Base-by-base conservation (phyloP, 352 stramenopile species). In the Phytophthora ohioensis region DNA sequence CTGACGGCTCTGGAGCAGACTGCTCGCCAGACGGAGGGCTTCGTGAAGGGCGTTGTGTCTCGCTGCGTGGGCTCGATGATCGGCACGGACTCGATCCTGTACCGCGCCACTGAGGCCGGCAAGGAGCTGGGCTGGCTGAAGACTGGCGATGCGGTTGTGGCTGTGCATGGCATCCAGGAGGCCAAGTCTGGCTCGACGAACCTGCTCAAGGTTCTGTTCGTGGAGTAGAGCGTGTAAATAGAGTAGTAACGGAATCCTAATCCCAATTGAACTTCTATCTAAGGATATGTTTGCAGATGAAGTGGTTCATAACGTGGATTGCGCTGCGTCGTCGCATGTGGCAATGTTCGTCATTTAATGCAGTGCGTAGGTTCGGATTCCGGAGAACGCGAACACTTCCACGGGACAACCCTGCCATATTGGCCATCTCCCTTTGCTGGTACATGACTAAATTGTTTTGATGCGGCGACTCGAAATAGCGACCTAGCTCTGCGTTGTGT, bases 51-150 rank as follows among this genome's bases (percentile, higher is more conserved):
- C 60, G 87, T 83, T 27, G 82, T 67, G 9, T 76, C 84, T 48
- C 85, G 85, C 48, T 84, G 88, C 51, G 92, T 94, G 82, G 87
- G 84, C 55, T 93, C 85, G 27, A 94, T 94, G 87, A 97, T 97
- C 58, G 92, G 91, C 51, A 97, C 91, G 54, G 91, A 97, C 76
- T 95, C 84, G 65, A 97, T 98, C 65, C 59, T 97, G 68, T 96
- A 92, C 78, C 87, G 88, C 42, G 91, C 92, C 1, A 90, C 90
- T 31, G 87, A 97, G 64, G 74, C 96, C 45, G 91, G 89, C 46
- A 97, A 97, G 72, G 75, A 97, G 67, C 87, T 84, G 51, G 91
- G 88, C 51, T 97, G 90, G 88, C 87, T 97, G 59, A 81, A 97
- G 73, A 79, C 83, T 57, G 92, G 91, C 38, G 92, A 97, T 77